Evolutionary conservation across 1,284 basidiomycete species (phyloP).

Genomic region (Austroboletus olivaceoglutinosus): DNA sequence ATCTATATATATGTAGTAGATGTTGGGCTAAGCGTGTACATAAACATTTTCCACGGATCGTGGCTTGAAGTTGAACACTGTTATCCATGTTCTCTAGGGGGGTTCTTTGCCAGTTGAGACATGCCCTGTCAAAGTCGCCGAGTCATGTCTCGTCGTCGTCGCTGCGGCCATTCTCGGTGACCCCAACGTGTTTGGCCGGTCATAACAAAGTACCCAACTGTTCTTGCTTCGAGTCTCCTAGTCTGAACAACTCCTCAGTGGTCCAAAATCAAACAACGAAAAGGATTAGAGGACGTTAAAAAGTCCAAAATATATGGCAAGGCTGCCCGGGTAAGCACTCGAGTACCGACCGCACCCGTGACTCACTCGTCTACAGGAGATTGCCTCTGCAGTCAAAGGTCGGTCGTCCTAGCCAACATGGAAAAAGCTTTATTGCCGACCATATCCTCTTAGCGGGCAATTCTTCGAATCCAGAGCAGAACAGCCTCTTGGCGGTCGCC

Average conservation of each 20-base stretch:
- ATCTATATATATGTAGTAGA: not conserved
- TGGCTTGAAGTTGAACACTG: not conserved
- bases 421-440: not conserved
- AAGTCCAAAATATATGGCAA: constrained; percentile 61
- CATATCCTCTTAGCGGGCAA: constrained; percentile 50
- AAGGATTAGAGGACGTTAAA: constrained; percentile 69
- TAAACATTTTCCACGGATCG: constrained; percentile 13
- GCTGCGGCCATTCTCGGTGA: constrained; percentile 40
- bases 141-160: constrained; percentile 1
- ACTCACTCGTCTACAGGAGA: constrained; percentile 52
- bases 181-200: constrained; percentile 45
- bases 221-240: not conserved
- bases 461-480: constrained; percentile 63
- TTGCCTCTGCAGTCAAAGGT: constrained; percentile 67
- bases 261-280: constrained; percentile 86
- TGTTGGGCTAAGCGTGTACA: not conserved
- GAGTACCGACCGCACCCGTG: not conserved
- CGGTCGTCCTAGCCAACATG: constrained; percentile 20
- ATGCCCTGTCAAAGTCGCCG: constrained; percentile 1
- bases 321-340: constrained; percentile 52
- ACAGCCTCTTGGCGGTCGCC: constrained; percentile 59
- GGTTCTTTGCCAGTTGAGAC: constrained; percentile 2
- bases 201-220: constrained; percentile 59
- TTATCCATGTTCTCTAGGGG: constrained; percentile 11
- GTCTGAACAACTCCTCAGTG: constrained; percentile 46